Percentiles rank a stretch among this genome's conserved stretches.
phyloP scores from a whole-genome alignment of 2,329 filamentous ascomycete genomes.

The Colletotrichum sp. region DNA sequence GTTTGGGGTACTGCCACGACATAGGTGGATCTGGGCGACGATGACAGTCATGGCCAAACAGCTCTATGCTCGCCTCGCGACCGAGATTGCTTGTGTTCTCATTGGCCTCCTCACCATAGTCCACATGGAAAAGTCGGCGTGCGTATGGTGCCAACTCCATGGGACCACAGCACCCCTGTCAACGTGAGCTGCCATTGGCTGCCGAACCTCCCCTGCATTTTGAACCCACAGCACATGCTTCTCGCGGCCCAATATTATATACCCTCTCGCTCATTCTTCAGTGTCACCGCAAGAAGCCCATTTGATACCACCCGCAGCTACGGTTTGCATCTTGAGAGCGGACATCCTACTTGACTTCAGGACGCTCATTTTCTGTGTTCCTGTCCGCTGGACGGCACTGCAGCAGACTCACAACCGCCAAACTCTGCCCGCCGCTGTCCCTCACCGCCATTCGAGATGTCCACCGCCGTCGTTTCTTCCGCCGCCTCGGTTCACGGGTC shows the following conservation, averaged over 20 bases:
- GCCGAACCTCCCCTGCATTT: background rate
- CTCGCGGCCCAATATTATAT: background rate
- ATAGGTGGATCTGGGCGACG: background rate
- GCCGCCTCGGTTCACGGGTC: background rate
- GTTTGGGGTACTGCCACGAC: background rate
- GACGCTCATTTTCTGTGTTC: background rate
- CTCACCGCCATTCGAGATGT: background rate
- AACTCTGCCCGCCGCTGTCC: background rate
- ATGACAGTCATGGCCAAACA: background rate
- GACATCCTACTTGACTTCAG: background rate
- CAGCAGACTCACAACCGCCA: rapidly evolving
- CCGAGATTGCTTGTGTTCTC: rapidly evolving
- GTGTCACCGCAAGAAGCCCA: background rate
- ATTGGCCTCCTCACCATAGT: background rate
- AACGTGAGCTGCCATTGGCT: background rate
- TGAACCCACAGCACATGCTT: background rate
- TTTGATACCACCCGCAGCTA: background rate
- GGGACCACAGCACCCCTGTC: background rate
- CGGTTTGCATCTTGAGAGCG: background rate
- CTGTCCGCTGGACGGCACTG: background rate
- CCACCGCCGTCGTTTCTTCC: background rate
- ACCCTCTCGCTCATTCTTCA: background rate
- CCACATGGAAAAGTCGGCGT: background rate
- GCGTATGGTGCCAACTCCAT: background rate
- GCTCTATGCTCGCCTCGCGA: background rate